These are phyloP conservation scores for Candida sphagnicola DNA, from an alignment of 805 yeast species.

Conservation along the genomic window DNA sequence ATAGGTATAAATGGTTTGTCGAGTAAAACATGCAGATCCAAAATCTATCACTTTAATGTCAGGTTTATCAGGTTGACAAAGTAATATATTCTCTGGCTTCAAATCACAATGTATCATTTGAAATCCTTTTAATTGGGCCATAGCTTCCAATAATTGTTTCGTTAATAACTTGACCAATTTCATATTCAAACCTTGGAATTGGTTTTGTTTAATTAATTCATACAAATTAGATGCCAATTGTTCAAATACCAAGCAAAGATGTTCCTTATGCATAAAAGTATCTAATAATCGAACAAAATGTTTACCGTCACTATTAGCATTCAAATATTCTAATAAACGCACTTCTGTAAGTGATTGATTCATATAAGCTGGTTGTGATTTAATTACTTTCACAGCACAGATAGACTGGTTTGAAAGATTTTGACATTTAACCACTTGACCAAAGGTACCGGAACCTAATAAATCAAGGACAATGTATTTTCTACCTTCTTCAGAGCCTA, in stretches of 20 bases:
- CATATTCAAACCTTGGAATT: slow-evolving; percentile 84
- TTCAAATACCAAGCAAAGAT: slow-evolving; percentile 90
- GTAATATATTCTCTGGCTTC: slow-evolving; percentile 90
- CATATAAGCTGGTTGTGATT: slow-evolving; percentile 84
- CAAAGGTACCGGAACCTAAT: slow-evolving; percentile 95
- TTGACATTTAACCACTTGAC: slow-evolving; percentile 96
- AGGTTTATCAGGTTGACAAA: slow-evolving; percentile 77
- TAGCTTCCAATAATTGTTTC: slow-evolving; percentile 74
- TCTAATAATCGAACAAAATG: slow-evolving; percentile 78
- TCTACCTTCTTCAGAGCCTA: slow-evolving; percentile 81
- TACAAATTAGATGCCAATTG: slow-evolving; percentile 81
- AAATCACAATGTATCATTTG: slow-evolving; percentile 93
- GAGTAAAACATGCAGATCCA: slow-evolving; percentile 92
- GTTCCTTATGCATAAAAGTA: slow-evolving; percentile 88
- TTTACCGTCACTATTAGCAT: slow-evolving; percentile 60
- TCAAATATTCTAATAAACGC: slow-evolving; percentile 75
- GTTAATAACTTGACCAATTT: slow-evolving; percentile 75
- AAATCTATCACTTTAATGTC: slow-evolving; percentile 91
- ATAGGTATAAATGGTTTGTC: slow-evolving; percentile 85
- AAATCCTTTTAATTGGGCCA: slow-evolving; percentile 74
- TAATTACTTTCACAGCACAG: slow-evolving; percentile 92
- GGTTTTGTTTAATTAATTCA: slow-evolving; percentile 88
- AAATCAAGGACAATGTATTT: slow-evolving; percentile 87
- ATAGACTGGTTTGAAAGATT: slow-evolving; percentile 74
- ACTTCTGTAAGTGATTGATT: slow-evolving; percentile 93